Conservation (phyloP, 2,329 filamentous ascomycete species). For the Pseudocercospora fuligena region DNA sequence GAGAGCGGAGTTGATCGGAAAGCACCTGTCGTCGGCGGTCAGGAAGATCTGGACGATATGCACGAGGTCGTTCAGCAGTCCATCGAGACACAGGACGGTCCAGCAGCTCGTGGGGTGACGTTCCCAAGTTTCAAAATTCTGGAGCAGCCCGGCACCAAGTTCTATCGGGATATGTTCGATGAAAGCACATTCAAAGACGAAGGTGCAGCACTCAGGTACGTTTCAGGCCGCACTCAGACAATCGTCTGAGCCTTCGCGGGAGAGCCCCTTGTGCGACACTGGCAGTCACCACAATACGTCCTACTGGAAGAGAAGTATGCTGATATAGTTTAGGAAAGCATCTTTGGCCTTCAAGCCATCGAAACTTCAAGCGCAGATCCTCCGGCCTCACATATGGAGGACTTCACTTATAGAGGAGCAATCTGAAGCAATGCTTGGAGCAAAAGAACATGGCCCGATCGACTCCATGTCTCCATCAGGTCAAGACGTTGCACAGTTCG, state of each 20-base stretch:
- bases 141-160: neutral
- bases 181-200: neutral
- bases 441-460: neutral
- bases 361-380: neutral
- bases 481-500: neutral
- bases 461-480: neutral
- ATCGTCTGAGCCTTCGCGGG: no score
- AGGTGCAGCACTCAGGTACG: neutral
- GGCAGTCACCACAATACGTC: no score
- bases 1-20: neutral
- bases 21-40: neutral
- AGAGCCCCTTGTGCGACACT: no score
- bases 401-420: neutral
- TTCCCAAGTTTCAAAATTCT: neutral
- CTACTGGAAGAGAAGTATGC: neutral
- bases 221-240: neutral
- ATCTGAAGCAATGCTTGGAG: no score
- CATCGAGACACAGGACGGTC: neutral
- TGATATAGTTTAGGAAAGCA: neutral
- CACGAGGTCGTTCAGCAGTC: neutral
- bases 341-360: neutral
- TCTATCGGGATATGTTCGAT: slow-evolving; percentile 10
- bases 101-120: neutral
- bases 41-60: neutral
- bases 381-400: neutral